Evolutionary conservation across 208 protist genomes (phyloP).

Genomic region (Entamoeba invadens): DNA sequence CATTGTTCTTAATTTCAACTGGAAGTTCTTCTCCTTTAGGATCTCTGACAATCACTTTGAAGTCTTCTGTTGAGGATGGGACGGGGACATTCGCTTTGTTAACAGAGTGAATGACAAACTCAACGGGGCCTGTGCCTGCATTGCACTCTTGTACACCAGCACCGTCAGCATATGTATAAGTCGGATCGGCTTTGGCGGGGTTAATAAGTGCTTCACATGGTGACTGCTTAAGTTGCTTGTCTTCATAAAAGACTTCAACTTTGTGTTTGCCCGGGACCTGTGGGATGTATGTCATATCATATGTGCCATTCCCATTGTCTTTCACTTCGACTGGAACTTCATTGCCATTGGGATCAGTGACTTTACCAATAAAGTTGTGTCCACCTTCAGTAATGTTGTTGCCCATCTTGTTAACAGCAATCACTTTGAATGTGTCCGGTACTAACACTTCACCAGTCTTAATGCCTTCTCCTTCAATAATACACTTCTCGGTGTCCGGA

Average conservation of each 20-base stretch:
- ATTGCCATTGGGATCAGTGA: not conserved
- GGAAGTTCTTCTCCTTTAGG: not conserved
- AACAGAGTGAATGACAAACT: not conserved
- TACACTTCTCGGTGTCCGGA: not conserved
- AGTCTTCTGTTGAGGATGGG: not conserved
- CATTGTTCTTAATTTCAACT: not conserved
- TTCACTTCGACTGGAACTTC: not conserved
- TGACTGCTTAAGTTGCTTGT: not conserved
- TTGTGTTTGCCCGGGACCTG: not conserved
- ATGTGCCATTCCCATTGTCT: not conserved
- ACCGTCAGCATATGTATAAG: not conserved
- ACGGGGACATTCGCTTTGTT: not conserved
- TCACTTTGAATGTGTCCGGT: not conserved
- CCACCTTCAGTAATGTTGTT: not conserved
- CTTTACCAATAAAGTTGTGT: not conserved
- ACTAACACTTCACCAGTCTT: not conserved
- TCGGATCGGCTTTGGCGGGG: not conserved
- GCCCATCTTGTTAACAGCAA: not conserved
- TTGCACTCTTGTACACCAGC: not conserved
- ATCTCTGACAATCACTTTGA: not conserved
- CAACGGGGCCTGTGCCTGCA: not conserved
- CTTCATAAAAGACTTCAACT: not conserved
- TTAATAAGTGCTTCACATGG: not conserved
- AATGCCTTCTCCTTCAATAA: not conserved
- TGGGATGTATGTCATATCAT: not conserved